Evolutionary conservation across 1,284 basidiomycete genomes (phyloP).

Genomic region (Pulveroboletus sp.): DNA sequence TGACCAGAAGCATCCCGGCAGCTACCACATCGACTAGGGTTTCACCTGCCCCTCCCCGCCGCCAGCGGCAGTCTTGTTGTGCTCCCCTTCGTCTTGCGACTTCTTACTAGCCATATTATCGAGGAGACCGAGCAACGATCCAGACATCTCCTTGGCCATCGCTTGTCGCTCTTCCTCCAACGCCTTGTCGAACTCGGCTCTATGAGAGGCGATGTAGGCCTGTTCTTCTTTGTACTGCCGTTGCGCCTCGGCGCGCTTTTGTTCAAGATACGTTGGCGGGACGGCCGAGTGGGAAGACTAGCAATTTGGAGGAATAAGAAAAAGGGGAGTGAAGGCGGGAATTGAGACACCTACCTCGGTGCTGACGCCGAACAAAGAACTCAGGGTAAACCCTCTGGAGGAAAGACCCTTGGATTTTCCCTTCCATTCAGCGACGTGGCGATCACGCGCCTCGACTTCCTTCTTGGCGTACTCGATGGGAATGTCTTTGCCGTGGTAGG

Average conservation of each 20-base stretch:
- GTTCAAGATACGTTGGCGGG: slow-evolving; percentile 87
- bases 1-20: neutral
- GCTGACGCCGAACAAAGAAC: slow-evolving; percentile 35
- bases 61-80: slow-evolving; percentile 6
- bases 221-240: slow-evolving; percentile 84
- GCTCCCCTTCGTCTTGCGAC: slow-evolving; percentile 29
- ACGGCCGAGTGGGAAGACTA: slow-evolving; percentile 41
- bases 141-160: slow-evolving; percentile 63
- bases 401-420: slow-evolving; percentile 49
- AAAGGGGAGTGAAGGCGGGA: neutral
- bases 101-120: slow-evolving; percentile 42
- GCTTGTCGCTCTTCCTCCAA: slow-evolving; percentile 83
- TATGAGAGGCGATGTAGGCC: slow-evolving; percentile 83
- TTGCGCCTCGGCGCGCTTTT: slow-evolving; percentile 87
- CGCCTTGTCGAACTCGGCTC: slow-evolving; percentile 76
- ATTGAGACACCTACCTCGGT: slow-evolving; percentile 21
- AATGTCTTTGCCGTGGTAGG: slow-evolving; percentile 87
- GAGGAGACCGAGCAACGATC: slow-evolving; percentile 45
- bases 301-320: neutral
- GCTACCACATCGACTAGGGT: neutral
- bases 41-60: slow-evolving; percentile 12
- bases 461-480: slow-evolving; percentile 86
- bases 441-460: slow-evolving; percentile 78
- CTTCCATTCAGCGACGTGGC: slow-evolving; percentile 84
- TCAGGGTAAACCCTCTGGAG: slow-evolving; percentile 55